Base-by-base conservation (phyloP, 108 stramenopile species). In the Skeletonema costatum region DNA sequence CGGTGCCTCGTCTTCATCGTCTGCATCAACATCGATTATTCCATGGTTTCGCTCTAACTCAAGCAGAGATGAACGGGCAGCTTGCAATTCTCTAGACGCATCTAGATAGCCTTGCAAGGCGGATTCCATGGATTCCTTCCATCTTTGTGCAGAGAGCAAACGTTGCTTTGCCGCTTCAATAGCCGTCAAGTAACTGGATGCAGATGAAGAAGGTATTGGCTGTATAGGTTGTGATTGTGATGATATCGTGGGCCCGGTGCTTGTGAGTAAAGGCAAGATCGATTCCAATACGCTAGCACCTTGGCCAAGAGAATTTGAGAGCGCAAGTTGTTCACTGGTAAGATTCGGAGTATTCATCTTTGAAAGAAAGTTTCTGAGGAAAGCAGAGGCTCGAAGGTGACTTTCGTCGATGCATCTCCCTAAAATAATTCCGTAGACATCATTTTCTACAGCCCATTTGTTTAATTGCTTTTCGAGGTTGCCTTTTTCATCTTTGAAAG, bases 121-220 rank as follows among this genome's bases (percentile, higher is more conserved):
- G 21, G 41, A 38, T 64, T 64, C 63, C 63, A 64, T 64, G 8
- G 63, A 64, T 38, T 64, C 8, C 35, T 64, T 30, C 30, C 30
- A 64, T 21, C 63, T 38, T 39, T 64, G 21, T 17, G 63, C 63
- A 64, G 63, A 38, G 1, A 39, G 2, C 35, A 64, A 39, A 8
- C 63, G 63, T 35, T 64, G 63, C 63, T 64, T 64, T 35, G 63
- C 63, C 7, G 63, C 63, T 38, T 16, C 63, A 35, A 64, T 39
- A 17, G 63, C 63, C 19, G 33, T 5, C 1, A 32, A 2, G 63
- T 38, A 36, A 39, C 25, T 21, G 21, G 63, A 38, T 35, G 32
- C 38, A 17, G 63, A 64, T 13, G 63, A 21, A 39, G 63, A 21
- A 39, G 63, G 25, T 64, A 38, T 8, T 64, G 30, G 12, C 17